These are phyloP conservation scores for Chenopodium suecicum DNA, from an alignment of 148 eudicot genomes.

Conservation along the genomic window DNA sequence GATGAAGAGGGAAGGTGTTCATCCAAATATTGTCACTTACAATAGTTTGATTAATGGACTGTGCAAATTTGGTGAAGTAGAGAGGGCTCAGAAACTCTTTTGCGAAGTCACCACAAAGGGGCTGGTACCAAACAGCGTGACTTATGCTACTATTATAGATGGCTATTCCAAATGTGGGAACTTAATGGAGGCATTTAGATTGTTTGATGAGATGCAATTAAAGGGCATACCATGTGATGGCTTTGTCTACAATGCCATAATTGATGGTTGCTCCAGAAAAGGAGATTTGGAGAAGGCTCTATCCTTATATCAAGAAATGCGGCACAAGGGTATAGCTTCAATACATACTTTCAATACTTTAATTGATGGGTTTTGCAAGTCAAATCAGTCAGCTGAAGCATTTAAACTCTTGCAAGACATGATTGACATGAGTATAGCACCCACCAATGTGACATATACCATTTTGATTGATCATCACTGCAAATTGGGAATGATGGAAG, in stretches of 20 bases:
- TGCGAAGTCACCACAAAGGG: slow-evolving; percentile 46
- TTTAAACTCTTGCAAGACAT: slow-evolving; percentile 48
- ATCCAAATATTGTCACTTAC: slow-evolving; percentile 71
- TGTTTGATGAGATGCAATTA: slow-evolving; percentile 64
- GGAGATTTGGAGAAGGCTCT: slow-evolving; percentile 62
- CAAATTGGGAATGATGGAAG: slow-evolving; percentile 57
- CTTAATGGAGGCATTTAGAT: slow-evolving; percentile 50
- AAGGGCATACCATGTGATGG: slow-evolving; percentile 58
- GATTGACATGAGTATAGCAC: slow-evolving; percentile 38
- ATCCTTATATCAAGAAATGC: slow-evolving; percentile 57
- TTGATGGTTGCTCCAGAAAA: slow-evolving; percentile 63
- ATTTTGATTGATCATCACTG: slow-evolving; percentile 64
- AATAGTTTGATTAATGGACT: slow-evolving; percentile 78
- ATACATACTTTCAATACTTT: slow-evolving; percentile 61
- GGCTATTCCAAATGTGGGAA: slow-evolving; percentile 71
- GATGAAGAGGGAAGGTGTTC: slow-evolving; percentile 61
- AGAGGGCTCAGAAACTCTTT: slow-evolving; percentile 59
- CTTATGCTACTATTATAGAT: slow-evolving; percentile 73
- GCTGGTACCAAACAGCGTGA: slow-evolving; percentile 51
- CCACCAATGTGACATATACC: slow-evolving; percentile 65
- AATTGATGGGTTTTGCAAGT: slow-evolving; percentile 68
- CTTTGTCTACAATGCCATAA: slow-evolving; percentile 64
- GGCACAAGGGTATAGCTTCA: slow-evolving; percentile 55
- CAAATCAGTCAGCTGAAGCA: slow-evolving; percentile 55
- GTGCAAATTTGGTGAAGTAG: slow-evolving; percentile 57